phyloP scores from a whole-genome alignment of 164 flowering plant species.

The Macadamia integrifolia region DNA sequence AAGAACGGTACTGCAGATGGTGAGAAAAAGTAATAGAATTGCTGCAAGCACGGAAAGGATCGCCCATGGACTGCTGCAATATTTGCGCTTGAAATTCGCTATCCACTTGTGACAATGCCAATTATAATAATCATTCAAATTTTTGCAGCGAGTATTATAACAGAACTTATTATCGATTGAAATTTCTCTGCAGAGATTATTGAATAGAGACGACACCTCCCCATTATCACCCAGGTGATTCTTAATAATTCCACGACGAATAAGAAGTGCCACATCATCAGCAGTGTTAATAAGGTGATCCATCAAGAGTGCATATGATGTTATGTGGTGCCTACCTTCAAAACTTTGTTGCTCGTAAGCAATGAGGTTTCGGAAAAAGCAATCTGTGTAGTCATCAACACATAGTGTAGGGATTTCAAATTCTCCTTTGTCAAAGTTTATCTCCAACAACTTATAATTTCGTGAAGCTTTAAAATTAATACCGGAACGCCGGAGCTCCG shows the following conservation, averaged over 20 bases:
- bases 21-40: slow-evolving; percentile 16
- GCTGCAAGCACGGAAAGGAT: slow-evolving; percentile 1
- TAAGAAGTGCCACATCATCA: slow-evolving; percentile 18
- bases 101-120: neutral
- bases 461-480: too few species aligned
- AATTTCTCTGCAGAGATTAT: slow-evolving; percentile 9
- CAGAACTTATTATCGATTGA: neutral
- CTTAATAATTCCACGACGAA: slow-evolving; percentile 4
- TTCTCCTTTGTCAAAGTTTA: slow-evolving; percentile 23
- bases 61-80: slow-evolving; percentile 1
- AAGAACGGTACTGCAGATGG: slow-evolving; percentile 11
- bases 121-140: slow-evolving; percentile 12
- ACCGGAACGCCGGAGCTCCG: too few species aligned
- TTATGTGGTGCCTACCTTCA: slow-evolving; percentile 1
- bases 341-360: slow-evolving; percentile 30
- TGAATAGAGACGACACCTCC: slow-evolving; percentile 14
- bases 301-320: slow-evolving; percentile 24
- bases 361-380: neutral
- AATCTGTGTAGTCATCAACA: slow-evolving; percentile 5
- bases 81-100: slow-evolving; percentile 5
- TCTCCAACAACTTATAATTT: slow-evolving; percentile 18
- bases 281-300: slow-evolving; percentile 14
- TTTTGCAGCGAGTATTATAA: slow-evolving; percentile 9
- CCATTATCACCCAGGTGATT: slow-evolving; percentile 7
- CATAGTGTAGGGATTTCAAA: slow-evolving; percentile 24